phyloP scores from a whole-genome alignment of 345 rosid species.

The Ceriops tagal region DNA sequence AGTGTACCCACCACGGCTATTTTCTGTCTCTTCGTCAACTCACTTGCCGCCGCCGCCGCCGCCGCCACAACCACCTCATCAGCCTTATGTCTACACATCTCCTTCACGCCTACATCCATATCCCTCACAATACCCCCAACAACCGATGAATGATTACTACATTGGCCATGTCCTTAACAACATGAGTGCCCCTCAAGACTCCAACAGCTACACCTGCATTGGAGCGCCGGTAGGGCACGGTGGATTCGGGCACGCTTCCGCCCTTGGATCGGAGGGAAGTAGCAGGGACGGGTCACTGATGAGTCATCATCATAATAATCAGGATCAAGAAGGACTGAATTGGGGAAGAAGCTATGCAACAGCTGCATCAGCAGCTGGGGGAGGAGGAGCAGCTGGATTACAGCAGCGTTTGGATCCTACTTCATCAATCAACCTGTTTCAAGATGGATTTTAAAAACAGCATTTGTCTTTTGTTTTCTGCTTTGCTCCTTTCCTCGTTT shows the following conservation, averaged over 20 bases:
- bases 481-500: neutral
- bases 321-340: constrained; percentile 35
- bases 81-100: constrained; percentile 48
- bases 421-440: constrained; percentile 55
- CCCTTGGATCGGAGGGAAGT: constrained; percentile 28
- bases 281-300: constrained; percentile 43
- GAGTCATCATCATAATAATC: constrained; percentile 27
- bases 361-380: constrained; percentile 1
- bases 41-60: constrained; percentile 27
- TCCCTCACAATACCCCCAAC: constrained; percentile 34
- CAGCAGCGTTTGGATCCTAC: constrained; percentile 45
- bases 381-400: constrained; percentile 11
- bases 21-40: constrained; percentile 46
- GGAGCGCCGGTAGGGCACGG: constrained; percentile 71
- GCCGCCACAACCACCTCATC: constrained; percentile 27
- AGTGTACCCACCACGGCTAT: constrained; percentile 49
- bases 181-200: constrained; percentile 34
- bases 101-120: constrained; percentile 42
- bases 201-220: constrained; percentile 61
- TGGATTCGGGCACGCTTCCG: constrained; percentile 27
- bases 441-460: constrained; percentile 46
- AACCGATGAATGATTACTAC: constrained; percentile 49
- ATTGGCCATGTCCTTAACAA: constrained; percentile 56
- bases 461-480: constrained; percentile 11
- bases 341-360: constrained; percentile 42